A percentile compares a stretch with the other conserved stretches of the same genome.
Conservation (phyloP, 371 early-diverging fungal species). For the Rhizopus delemar region DNA sequence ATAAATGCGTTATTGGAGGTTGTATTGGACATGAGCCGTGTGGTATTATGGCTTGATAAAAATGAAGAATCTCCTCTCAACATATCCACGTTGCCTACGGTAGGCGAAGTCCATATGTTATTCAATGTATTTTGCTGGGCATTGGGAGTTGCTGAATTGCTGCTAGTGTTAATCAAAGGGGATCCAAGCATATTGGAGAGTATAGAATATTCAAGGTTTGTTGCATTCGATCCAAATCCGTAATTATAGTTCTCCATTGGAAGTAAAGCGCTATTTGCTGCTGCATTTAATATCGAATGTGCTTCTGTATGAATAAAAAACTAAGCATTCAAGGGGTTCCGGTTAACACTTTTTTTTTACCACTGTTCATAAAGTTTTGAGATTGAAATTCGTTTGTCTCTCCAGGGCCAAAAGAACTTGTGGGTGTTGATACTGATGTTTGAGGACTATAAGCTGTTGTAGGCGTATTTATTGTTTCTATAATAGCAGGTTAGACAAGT, state of each 20-base stretch:
- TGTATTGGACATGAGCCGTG: conserved; percentile 4
- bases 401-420: conserved; percentile 14
- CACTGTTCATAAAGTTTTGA: conserved; percentile 18
- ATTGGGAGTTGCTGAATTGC: neutral
- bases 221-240: conserved; percentile 82
- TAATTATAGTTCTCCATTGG: conserved; percentile 33
- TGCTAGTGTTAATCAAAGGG: conserved; percentile 17
- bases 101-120: conserved; percentile 1
- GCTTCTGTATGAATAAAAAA: neutral
- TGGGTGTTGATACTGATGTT: conserved; percentile 18
- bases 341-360: conserved; percentile 3
- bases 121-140: neutral
- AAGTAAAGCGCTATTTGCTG: neutral
- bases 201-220: conserved; percentile 86
- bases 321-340: neutral
- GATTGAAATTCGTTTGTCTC: conserved; percentile 12
- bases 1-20: conserved; percentile 2
- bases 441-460: conserved; percentile 18
- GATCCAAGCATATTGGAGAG: conserved; percentile 79
- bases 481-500: neutral
- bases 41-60: conserved; percentile 11
- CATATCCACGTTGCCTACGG: conserved; percentile 2
- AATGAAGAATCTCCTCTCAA: conserved; percentile 10
- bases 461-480: conserved; percentile 13
- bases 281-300: neutral